Base-by-base conservation (phyloP, 306 rosid genomes). In the peach (Prunus persica) region DNA sequence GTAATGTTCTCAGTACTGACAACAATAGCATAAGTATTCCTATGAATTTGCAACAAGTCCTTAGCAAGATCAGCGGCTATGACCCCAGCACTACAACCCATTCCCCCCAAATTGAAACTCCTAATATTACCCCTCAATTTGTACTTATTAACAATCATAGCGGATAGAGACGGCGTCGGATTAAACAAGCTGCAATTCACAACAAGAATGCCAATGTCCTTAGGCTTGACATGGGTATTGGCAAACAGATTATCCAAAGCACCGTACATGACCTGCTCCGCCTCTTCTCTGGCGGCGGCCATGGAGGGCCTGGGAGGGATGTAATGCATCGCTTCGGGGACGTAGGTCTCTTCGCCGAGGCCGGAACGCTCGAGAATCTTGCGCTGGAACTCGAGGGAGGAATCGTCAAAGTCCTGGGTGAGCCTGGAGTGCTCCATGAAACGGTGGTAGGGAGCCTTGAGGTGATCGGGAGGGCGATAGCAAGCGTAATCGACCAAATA, bases 71-170 rank as follows among this genome's bases (percentile, higher is more conserved):
- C 96, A 72, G 86, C 71, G 3, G 96, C 93, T 51, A 91, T 89
- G 61, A 91, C 96, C 61, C 93, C 96, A 67, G 91, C 90, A 76
- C 96, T 86, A 15, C 96, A 91, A 3, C 91, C 96, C 96, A 91
- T 91, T 50, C 96, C 96, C 4, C 96, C 96, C 72, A 91, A 67
- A 85, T 89, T 91, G n/a, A 79, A 91, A 74, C 96, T 91, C 78
- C 88, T 73, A 43, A 91, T 82, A 52, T 89, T 89, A 49, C 93
- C 96, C 83, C 93, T 86, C 74, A 91, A 25, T 27, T 84, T 87
- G 69, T 91, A 91, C 77, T 79, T 91, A 19, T 91, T 91, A 65
- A 88, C 90, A 74, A 90, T 88, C 95, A 90, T 90, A 3, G 95
- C 90, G 2, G 95, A 90, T 2, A 90, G 86, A 2, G 95, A 87